Evolutionary conservation across 1,284 basidiomycete genomes (phyloP), one percentile per base, ranked within the genome.

Genomic region (Meripilus lineatus): DNA sequence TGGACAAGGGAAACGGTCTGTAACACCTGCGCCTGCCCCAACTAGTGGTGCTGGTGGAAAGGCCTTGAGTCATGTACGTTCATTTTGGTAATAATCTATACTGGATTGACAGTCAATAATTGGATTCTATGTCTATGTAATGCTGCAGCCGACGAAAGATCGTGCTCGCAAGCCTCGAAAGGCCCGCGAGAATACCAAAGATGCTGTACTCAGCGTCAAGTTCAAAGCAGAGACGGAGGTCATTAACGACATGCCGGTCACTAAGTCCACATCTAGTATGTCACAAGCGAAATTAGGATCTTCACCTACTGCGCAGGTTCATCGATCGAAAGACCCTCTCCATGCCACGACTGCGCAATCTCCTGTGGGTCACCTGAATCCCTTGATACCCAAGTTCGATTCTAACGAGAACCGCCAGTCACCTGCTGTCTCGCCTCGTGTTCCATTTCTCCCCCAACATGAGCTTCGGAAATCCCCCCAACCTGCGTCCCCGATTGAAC

Each of bases 51-150:
- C 72, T 52, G 53, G 50, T 46, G 72, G 75, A 52, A n/a, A 30
- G 8, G 28, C 28, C 53, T 66, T 88, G 69, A 81, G 75, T 67
- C 86, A 89, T 80, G 85, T 89, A 77, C 82, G 85, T 89, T 75
- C 74, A 70, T 75, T 79, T 72, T 70, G 80, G 79, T 78, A 70
- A 80, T 75, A 68, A 49, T 44, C 36, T 53, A 47, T 45, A 45
- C 36, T 53, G 44, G 15, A 42, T 54, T 54, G n/a, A n/a, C n/a
- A n/a, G n/a, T n/a, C n/a, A n/a, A n/a, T n/a, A n/a, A n/a, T n/a
- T 52, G 50, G 47, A 58, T 58, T 33, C 32, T 43, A 38, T 49
- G 26, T 45, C 36, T 57, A 54, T 58, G n/a, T n/a, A n/a, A n/a
- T n/a, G n/a, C 11, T 51, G 59, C 57, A 88, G 84, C 82, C 80